Evolutionary conservation across 805 yeast genomes (phyloP).

Genomic region (Blastobotrys robertii): DNA sequence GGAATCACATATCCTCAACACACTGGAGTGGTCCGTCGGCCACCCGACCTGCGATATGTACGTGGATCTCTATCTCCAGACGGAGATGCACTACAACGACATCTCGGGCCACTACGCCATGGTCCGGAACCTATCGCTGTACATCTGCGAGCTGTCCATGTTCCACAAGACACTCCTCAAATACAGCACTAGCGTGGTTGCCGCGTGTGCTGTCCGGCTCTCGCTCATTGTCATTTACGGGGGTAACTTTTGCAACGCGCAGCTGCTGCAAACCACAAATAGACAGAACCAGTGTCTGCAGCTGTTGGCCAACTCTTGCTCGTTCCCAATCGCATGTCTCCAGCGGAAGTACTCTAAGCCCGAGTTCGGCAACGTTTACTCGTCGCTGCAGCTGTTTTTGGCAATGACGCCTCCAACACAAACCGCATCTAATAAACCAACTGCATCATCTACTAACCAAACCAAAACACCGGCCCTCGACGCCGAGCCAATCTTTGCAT

Average conservation of each 20-base stretch:
- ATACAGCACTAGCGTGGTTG: conserved; percentile 24
- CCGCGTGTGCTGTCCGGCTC: conserved; percentile 28
- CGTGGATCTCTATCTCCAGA: conserved; percentile 22
- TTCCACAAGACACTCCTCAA: conserved; percentile 25
- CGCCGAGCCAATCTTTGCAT: no score
- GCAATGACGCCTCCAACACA: no score
- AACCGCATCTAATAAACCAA: no score
- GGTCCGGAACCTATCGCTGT: conserved; percentile 22
- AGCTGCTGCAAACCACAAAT: neutral
- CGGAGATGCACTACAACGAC: conserved; percentile 11
- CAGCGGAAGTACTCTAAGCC: conserved; percentile 13
- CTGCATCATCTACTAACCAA: no score
- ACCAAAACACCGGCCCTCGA: no score
- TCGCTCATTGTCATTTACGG: conserved; percentile 17
- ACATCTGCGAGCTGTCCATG: conserved; percentile 29
- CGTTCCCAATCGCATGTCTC: conserved; percentile 9
- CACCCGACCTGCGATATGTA: conserved; percentile 51
- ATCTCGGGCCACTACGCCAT: neutral
- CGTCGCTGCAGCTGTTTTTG: no score
- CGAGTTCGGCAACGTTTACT: neutral
- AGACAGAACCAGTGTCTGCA: conserved; percentile 10
- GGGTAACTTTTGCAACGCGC: neutral
- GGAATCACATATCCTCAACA: conserved; percentile 66
- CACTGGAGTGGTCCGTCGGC: conserved; percentile 61
- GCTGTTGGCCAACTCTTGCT: conserved; percentile 10